Evolutionary conservation across 768 basidiomycete genomes (phyloP).

Genomic region (Ramaria sp.): DNA sequence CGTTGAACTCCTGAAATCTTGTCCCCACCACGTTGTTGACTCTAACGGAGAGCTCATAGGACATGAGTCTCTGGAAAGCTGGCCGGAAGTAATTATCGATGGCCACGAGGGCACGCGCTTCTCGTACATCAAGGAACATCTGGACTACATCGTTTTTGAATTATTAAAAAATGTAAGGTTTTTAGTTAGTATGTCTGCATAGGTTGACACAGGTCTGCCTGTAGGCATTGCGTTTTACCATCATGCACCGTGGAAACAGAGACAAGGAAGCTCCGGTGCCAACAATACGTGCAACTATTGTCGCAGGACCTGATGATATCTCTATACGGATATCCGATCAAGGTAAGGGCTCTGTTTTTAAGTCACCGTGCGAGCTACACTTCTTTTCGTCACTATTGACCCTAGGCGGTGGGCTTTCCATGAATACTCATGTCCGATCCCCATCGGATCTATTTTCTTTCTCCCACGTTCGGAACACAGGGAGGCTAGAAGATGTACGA

Average conservation of each 20-base stretch:
- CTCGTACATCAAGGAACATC: slow-evolving; percentile 77
- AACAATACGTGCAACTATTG: slow-evolving; percentile 65
- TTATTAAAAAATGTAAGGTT: slow-evolving; percentile 73
- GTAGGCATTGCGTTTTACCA: slow-evolving; percentile 67
- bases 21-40: slow-evolving; percentile 35
- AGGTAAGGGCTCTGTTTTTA: slow-evolving; percentile 31
- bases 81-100: slow-evolving; percentile 61
- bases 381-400: slow-evolving; percentile 5
- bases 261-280: slow-evolving; percentile 25
- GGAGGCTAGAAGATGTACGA: slow-evolving; percentile 54
- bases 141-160: slow-evolving; percentile 89
- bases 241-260: neutral
- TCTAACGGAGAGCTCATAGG: slow-evolving; percentile 15
- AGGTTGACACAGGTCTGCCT: neutral
- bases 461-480: slow-evolving; percentile 71
- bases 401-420: slow-evolving; percentile 61
- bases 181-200: neutral
- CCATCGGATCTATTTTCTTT: slow-evolving; percentile 83
- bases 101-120: slow-evolving; percentile 63
- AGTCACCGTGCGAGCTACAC: slow-evolving; percentile 1
- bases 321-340: slow-evolving; percentile 85
- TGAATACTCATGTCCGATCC: slow-evolving; percentile 35
- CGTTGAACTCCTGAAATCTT: slow-evolving; percentile 38
- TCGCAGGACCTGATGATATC: slow-evolving; percentile 61
- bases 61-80: slow-evolving; percentile 21